phyloP scores from a whole-genome alignment of 345 rosid genomes.

The Ceriops tagal region DNA sequence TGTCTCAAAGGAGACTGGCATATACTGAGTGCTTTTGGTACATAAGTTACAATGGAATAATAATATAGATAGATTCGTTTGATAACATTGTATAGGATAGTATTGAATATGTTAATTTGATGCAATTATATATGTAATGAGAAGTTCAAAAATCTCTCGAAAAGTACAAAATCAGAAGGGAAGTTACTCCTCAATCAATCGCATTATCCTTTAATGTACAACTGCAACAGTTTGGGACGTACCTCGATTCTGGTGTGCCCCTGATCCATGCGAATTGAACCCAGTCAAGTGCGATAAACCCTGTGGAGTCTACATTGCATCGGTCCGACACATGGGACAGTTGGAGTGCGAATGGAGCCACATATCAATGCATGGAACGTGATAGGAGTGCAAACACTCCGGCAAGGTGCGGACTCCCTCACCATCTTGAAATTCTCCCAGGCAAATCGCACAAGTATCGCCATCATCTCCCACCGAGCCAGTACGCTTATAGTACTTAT shows the following conservation, averaged over 20 bases:
- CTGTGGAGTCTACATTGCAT: conserved; percentile 22
- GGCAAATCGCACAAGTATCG: conserved; percentile 32
- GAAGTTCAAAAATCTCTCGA: too few species aligned
- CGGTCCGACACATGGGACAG: conserved; percentile 45
- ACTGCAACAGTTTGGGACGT: background rate
- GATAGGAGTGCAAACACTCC: conserved; percentile 34
- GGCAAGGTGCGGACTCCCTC: conserved; percentile 30
- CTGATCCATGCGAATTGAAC: background rate
- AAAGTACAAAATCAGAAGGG: too few species aligned
- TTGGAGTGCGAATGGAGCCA: conserved; percentile 35
- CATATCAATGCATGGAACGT: conserved; percentile 35
- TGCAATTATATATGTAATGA: too few species aligned
- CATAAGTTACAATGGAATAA: too few species aligned
- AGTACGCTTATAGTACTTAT: conserved; percentile 30
- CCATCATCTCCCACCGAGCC: conserved; percentile 24
- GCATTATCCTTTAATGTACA: background rate
- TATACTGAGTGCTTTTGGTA: too few species aligned
- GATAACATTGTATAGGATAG: too few species aligned
- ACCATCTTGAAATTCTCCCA: conserved; percentile 31
- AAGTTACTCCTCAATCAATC: background rate
- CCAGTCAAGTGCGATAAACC: background rate
- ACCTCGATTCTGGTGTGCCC: background rate
- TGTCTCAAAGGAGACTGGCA: too few species aligned
- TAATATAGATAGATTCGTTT: too few species aligned
- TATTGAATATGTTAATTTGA: too few species aligned